A percentile compares a stretch with the other conserved stretches of the same genome.
phyloP scores from a whole-genome alignment of 169 alveolate genomes.

The Eimeria acervulina region DNA sequence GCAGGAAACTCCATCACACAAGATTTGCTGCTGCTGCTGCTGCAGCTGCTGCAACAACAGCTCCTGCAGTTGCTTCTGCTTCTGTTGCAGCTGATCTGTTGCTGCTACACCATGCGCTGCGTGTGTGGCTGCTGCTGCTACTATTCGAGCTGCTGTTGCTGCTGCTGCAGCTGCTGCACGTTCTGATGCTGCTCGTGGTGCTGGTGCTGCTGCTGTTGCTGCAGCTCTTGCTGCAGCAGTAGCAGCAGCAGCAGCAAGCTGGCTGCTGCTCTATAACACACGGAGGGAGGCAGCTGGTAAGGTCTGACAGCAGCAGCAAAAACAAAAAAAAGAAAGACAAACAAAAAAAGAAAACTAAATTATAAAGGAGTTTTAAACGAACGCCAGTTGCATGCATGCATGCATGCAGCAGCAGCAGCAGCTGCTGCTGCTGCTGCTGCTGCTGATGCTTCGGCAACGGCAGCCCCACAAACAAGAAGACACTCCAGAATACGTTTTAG shows the following conservation, averaged over 20 bases:
- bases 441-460: slow-evolving; percentile 86
- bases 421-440: slow-evolving; percentile 31
- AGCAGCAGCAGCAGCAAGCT: not conserved
- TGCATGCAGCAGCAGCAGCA: too few relatives aligned
- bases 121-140: slow-evolving; percentile 80
- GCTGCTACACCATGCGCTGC: too few relatives aligned
- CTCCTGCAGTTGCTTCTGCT: not conserved
- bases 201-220: not conserved
- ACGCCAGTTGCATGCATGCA: slow-evolving; percentile 67
- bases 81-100: slow-evolving; percentile 17
- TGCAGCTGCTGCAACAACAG: slow-evolving; percentile 55
- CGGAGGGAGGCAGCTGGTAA: slow-evolving; percentile 87
- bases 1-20: slow-evolving; percentile 59
- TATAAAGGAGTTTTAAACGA: slow-evolving; percentile 81
- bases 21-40: slow-evolving; percentile 10
- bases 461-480: too few relatives aligned
- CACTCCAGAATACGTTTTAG: too few relatives aligned
- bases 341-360: too few relatives aligned
- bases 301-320: slow-evolving; percentile 85
- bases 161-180: slow-evolving; percentile 45
- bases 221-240: slow-evolving; percentile 29
- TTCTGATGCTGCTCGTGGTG: slow-evolving; percentile 36
- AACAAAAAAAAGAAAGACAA: too few relatives aligned
- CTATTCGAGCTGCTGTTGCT: not conserved
- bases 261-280: too few relatives aligned